These are phyloP conservation scores for Pythium folliculosum DNA, from an alignment of 352 stramenopile species.

Conservation along the genomic window DNA sequence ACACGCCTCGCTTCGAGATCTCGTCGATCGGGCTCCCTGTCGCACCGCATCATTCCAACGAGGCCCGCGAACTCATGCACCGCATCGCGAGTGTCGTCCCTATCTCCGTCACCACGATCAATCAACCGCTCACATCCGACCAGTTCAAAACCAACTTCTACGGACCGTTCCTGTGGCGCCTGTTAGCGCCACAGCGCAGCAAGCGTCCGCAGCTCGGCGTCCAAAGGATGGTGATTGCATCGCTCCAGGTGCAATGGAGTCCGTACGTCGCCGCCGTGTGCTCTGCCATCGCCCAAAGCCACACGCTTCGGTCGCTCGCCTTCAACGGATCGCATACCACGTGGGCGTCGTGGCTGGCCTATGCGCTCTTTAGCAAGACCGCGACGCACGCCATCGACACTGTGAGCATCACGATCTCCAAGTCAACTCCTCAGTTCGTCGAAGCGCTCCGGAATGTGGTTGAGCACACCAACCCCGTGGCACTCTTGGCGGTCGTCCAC, in stretches of 20 bases:
- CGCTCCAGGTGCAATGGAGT: background rate
- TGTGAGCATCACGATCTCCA: background rate
- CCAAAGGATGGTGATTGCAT: background rate
- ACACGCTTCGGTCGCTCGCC: background rate
- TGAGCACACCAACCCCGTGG: background rate
- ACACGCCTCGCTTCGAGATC: background rate
- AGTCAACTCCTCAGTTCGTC: background rate
- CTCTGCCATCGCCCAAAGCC: background rate
- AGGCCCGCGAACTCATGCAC: background rate
- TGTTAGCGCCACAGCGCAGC: background rate
- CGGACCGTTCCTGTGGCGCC: background rate
- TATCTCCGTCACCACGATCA: background rate
- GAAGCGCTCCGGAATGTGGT: background rate
- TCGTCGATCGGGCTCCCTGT: background rate
- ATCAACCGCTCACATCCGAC: background rate
- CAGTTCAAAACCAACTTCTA: background rate
- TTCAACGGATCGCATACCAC: background rate
- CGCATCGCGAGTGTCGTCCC: background rate
- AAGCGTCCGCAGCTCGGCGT: background rate
- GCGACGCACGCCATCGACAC: background rate
- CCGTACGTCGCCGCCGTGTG: background rate
- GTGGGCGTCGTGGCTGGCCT: background rate
- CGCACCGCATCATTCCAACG: background rate
- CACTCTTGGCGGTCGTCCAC: background rate
- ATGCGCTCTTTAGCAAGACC: slow-evolving; percentile 3